Conservation (phyloP, 2,329 filamentous ascomycete species). For the Talaromyces sp. region DNA sequence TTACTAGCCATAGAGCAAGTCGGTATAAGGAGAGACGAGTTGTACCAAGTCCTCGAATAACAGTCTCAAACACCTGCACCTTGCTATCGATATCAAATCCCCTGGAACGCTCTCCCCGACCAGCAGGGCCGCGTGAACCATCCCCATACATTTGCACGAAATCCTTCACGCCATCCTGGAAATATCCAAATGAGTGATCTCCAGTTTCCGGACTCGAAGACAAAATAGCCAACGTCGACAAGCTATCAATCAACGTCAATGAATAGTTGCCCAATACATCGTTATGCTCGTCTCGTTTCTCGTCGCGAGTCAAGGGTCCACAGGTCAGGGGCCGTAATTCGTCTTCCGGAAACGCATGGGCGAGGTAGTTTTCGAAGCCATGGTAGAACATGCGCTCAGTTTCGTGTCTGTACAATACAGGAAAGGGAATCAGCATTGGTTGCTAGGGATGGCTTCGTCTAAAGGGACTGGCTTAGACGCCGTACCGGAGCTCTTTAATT, state of each 20-base stretch:
- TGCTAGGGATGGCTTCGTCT: neutral
- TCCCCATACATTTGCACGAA: slow-evolving; percentile 86
- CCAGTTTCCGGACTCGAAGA: slow-evolving; percentile 65
- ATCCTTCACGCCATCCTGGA: slow-evolving; percentile 76
- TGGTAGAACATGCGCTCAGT: slow-evolving; percentile 85
- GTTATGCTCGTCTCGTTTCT: slow-evolving; percentile 81
- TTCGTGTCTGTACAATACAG: slow-evolving; percentile 39
- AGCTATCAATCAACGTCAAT: slow-evolving; percentile 88
- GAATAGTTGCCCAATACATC: slow-evolving; percentile 98
- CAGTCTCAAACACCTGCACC: slow-evolving; percentile 97
- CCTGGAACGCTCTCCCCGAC: slow-evolving; percentile 70
- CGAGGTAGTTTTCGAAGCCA: slow-evolving; percentile 94
- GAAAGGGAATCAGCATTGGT: slow-evolving; percentile 3
- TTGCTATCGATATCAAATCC: slow-evolving; percentile 97
- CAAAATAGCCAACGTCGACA: slow-evolving; percentile 90
- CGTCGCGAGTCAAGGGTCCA: slow-evolving; percentile 79
- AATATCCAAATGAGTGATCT: slow-evolving; percentile 68
- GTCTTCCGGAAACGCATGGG: slow-evolving; percentile 91
- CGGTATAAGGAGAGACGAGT: neutral
- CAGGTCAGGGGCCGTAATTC: slow-evolving; percentile 89
- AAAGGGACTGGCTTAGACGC: neutral
- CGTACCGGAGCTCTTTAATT: slow-evolving; percentile 41
- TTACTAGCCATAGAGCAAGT: neutral
- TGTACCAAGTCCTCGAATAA: slow-evolving; percentile 73
- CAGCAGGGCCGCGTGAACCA: slow-evolving; percentile 68